Base-by-base conservation (phyloP, 331 rosid species). In the Saraca asoca region DNA sequence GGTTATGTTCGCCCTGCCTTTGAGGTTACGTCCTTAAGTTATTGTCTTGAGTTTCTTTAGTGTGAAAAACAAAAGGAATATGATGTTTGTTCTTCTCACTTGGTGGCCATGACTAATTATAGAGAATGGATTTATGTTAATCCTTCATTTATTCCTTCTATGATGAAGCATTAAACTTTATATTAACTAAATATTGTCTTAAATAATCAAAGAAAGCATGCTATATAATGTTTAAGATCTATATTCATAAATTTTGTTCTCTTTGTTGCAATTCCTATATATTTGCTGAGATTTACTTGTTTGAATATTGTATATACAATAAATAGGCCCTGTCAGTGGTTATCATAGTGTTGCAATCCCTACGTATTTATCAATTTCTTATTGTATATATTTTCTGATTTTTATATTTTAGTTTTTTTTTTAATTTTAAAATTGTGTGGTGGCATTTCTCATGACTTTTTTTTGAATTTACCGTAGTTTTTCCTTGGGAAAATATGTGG, bases 1-100 rank as follows among this genome's bases (percentile, higher is more conserved):
- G 87, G 90, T 72, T 93, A 93, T 82, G 91, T 87, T 76, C 86
- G 88, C 51, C 98, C 87, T 79, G 96, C 95, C 41, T 87, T 87
- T 42, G 95, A 93, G 53, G 90, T 95, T 8, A 84, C 79, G 68
- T 82, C 90, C 54, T 80, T 90, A 58, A 70, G 44, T 68, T 85
- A 69, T 74, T 84, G 89, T 80, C 85, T 81, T 68, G 86, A 90
- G 64, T 76, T 93, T 76, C 90, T 93, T 70, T 80, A 84, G 67
- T 82, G 91, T 69, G 90, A 90, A 74, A 59, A 84, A 72, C 71
- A 85, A 83, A 90, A 77, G 85, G 95, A 84, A 49, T 80, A 88
- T 5, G 95, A 93, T 79, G 98, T 93, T 75, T 76, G 94, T 79
- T 64, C 43, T 79, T 82, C 69, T 60, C 43, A 51, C 62, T 71